These are phyloP conservation scores for Lophium mytilinum DNA, from an alignment of 495 filamentous ascomycete species.

Conservation along the genomic window DNA sequence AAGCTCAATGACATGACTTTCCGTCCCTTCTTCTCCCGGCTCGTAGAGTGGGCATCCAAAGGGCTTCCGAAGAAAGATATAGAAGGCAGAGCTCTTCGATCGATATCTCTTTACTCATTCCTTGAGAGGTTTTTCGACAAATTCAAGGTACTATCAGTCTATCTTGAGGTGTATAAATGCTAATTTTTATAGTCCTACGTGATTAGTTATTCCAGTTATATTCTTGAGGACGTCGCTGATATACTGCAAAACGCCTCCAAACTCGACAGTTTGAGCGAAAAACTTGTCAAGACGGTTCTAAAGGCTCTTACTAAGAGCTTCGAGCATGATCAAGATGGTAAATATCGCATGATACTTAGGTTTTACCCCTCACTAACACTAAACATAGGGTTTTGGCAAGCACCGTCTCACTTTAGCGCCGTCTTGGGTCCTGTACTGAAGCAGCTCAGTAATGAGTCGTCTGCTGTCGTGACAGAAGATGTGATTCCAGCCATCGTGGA, in stretches of 20 bases:
- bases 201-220: slow-evolving; percentile 77
- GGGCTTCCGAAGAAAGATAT: slow-evolving; percentile 51
- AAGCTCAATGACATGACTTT: slow-evolving; percentile 96
- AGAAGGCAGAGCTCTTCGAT: slow-evolving; percentile 46
- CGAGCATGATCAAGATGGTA: slow-evolving; percentile 67
- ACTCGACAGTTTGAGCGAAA: slow-evolving; percentile 45
- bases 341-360: neutral
- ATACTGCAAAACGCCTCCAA: slow-evolving; percentile 46
- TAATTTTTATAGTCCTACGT: slow-evolving; percentile 58
- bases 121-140: slow-evolving; percentile 67
- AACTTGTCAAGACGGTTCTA: slow-evolving; percentile 52
- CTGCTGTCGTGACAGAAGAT: slow-evolving; percentile 32
- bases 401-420: slow-evolving; percentile 69
- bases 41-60: slow-evolving; percentile 69
- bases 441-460: slow-evolving; percentile 50
- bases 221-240: slow-evolving; percentile 63
- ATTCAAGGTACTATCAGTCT: slow-evolving; percentile 52
- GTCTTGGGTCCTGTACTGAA: slow-evolving; percentile 60
- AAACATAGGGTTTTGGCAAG: slow-evolving; percentile 74
- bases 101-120: slow-evolving; percentile 70
- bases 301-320: slow-evolving; percentile 64
- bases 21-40: slow-evolving; percentile 77
- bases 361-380: slow-evolving; percentile 5
- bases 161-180: neutral
- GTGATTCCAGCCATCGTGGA: slow-evolving; percentile 57